These are phyloP conservation scores for Clitopilus passeckerianus DNA, from an alignment of 768 basidiomycete species.

Conservation along the genomic window DNA sequence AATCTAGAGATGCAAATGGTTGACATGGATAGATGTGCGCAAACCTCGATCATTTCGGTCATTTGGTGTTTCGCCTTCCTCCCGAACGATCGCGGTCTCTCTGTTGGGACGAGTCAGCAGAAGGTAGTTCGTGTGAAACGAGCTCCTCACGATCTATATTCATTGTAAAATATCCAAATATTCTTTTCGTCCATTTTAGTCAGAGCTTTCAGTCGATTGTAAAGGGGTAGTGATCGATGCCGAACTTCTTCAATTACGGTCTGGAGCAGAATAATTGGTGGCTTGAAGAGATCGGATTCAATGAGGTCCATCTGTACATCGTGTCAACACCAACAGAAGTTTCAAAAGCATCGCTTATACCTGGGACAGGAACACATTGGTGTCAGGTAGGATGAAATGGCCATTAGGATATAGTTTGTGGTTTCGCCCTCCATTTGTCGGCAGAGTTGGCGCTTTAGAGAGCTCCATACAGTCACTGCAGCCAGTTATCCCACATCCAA, in stretches of 20 bases:
- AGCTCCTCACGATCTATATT: conserved; percentile 67
- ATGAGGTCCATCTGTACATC: conserved; percentile 83
- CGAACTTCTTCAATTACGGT: conserved; percentile 96
- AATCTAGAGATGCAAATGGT: not conserved
- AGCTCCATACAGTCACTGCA: conserved; percentile 58
- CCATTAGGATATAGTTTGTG: conserved; percentile 59
- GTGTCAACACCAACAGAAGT: not conserved
- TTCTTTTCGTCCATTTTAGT: conserved; percentile 80
- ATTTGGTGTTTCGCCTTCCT: conserved; percentile 81
- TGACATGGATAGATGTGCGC: conserved; percentile 6
- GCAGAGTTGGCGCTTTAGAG: conserved; percentile 37
- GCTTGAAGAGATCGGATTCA: conserved; percentile 66
- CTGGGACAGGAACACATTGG: conserved; percentile 92
- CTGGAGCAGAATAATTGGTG: conserved; percentile 87
- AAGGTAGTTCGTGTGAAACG: not conserved
- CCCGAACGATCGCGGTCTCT: conserved; percentile 74
- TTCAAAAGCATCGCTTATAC: conserved; percentile 29
- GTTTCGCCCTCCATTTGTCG: conserved; percentile 48
- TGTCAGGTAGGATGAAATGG: conserved; percentile 88
- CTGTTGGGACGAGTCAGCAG: conserved; percentile 27
- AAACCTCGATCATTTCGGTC: conserved; percentile 92
- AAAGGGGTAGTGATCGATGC: conserved; percentile 87
- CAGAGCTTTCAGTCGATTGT: conserved; percentile 86
- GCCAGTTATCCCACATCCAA: conserved; percentile 74
- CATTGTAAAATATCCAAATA: conserved; percentile 86